phyloP scores from a whole-genome alignment of 768 basidiomycete genomes.

The Amanita pseudoporphyria region DNA sequence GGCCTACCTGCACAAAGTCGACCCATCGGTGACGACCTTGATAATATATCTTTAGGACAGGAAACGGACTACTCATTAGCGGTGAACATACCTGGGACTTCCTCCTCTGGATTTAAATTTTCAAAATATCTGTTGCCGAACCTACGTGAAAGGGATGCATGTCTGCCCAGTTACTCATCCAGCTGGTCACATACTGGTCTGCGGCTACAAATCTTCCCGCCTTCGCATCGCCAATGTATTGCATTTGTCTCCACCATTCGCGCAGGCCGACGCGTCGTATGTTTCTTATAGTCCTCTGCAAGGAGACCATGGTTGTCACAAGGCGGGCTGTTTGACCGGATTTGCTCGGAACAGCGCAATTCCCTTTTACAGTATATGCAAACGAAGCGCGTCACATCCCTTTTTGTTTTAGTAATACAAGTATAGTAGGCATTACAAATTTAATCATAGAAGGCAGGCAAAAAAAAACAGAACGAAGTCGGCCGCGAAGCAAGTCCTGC shows the following conservation, averaged over 20 bases:
- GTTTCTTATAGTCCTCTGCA: constrained; percentile 67
- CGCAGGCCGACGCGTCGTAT: constrained; percentile 66
- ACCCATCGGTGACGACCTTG: constrained; percentile 95
- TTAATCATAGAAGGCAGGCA: not conserved
- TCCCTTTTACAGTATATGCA: not conserved
- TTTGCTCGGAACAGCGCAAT: constrained; percentile 18
- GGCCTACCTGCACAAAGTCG: constrained; percentile 74
- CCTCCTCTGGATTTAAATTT: constrained; percentile 80
- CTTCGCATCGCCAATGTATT: constrained; percentile 94
- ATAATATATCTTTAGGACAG: not conserved
- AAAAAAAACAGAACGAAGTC: not conserved
- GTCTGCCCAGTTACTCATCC: constrained; percentile 1
- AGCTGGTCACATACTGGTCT: constrained; percentile 61
- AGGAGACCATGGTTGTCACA: constrained; percentile 41
- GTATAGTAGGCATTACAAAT: not conserved
- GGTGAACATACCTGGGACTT: constrained; percentile 63
- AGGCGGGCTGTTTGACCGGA: constrained; percentile 20
- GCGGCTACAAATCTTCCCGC: constrained; percentile 64
- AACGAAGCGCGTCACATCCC: not conserved
- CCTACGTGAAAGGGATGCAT: constrained; percentile 26
- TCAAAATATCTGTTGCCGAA: constrained; percentile 95
- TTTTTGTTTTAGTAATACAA: not conserved
- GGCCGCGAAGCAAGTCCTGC: not conserved
- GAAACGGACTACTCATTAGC: not conserved
- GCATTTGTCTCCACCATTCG: constrained; percentile 88